Evolutionary conservation across 2,329 filamentous ascomycete species (phyloP).

Genomic region (Meredithiella fracta): DNA sequence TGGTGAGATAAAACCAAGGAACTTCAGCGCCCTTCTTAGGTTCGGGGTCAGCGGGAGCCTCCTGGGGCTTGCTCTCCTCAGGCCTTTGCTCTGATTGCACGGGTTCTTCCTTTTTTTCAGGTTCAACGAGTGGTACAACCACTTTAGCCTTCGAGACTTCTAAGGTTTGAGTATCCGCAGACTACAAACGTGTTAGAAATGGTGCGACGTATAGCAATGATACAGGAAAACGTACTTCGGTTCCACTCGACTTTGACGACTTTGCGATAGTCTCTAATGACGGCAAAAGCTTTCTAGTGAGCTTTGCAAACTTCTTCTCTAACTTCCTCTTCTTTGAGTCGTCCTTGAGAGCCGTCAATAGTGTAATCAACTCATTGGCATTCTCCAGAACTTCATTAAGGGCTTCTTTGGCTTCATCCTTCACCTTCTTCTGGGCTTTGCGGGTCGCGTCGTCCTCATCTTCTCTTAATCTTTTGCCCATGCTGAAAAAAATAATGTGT

Average conservation of each 20-base stretch:
- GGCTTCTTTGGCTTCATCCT: constrained; percentile 16
- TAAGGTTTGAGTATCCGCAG: not conserved
- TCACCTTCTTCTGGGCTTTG: constrained; percentile 16
- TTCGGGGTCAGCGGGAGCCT: not conserved
- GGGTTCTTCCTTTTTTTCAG: not conserved
- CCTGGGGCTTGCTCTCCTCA: too few species aligned
- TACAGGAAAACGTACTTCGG: constrained; percentile 3
- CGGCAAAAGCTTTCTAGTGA: constrained; percentile 19
- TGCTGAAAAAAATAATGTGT: not conserved
- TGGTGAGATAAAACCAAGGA: constrained; percentile 20
- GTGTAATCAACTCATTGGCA: constrained; percentile 25
- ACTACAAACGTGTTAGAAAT: not conserved
- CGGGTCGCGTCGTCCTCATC: constrained; percentile 6
- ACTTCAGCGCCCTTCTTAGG: constrained; percentile 11
- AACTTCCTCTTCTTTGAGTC: constrained; percentile 17
- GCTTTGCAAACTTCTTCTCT: constrained; percentile 13
- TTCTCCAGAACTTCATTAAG: constrained; percentile 21
- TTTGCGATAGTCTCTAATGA: constrained; percentile 17
- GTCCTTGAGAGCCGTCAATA: constrained; percentile 22
- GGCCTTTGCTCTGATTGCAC: too few species aligned
- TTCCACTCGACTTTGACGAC: constrained; percentile 3
- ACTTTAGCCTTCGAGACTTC: not conserved
- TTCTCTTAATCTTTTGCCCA: constrained; percentile 14
- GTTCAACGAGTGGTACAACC: not conserved
- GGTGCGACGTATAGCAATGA: not conserved